Evolutionary conservation across 768 basidiomycete genomes (phyloP), one percentile per base, ranked within the genome.

Genomic region (Tubosaeta sp.): DNA sequence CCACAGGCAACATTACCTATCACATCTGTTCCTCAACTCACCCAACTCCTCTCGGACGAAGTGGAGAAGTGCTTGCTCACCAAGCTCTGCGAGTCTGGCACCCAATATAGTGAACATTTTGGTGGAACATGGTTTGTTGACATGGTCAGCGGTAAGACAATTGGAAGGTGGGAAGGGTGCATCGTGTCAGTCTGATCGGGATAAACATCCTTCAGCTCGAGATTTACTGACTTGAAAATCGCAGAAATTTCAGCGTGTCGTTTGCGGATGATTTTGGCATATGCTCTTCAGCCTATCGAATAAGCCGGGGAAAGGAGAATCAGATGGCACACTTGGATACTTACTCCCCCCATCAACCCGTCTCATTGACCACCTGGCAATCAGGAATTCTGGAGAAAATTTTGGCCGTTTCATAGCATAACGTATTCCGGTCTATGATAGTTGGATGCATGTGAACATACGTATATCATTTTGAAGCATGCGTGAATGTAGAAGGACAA

Each of bases 101-200:
- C 70, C 18, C 76, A 75, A 27, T 71, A 78, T 13, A 82, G 82
- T 40, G 84, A 74, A 46, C 59, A 54, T 40, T 65, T 73, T 19
- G 71, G 70, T 22, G 78, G 83, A 13, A 83, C 81, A 2, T 92
- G 89, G 89, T 87, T 91, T 55, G 81, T 90, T 22, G 89, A 92
- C 58, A 63, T 80, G 40, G 77, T 85, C 48, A 80, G 81, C 50
- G 83, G 83, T 39, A 67, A 73, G 46, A 71, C 71, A 19, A 79
- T 91, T 21, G 89, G 86, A 7, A 76, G 86, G 60, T 90, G 89
- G 88, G 88, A 90, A 56, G 85, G 86, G 3, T 83, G 79, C 55
- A 81, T 84, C 18, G 55, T 90, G 89, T 90, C 60, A 66, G 87
- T 78, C 9, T 38, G 32, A 18, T 52, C 7, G 6, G 14, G 48